Percentiles rank a stretch among this genome's conserved stretches.
These are phyloP conservation scores for Geranium rotundifolium DNA, from an alignment of 345 rosid genomes.

Conservation along the genomic window DNA sequence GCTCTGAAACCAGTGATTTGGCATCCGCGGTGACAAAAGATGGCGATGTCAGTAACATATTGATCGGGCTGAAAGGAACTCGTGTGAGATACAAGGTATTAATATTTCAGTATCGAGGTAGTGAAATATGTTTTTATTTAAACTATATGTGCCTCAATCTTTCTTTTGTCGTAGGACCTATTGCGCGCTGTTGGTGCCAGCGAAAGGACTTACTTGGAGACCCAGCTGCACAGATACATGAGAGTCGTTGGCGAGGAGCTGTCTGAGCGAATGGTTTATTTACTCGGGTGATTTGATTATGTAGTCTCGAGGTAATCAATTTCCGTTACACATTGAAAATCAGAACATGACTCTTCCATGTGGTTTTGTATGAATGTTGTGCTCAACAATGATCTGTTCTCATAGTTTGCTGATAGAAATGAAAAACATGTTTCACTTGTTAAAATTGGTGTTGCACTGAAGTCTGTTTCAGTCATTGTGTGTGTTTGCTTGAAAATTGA, in stretches of 20 bases:
- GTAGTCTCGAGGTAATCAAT: background rate
- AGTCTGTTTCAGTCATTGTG: too few relatives aligned
- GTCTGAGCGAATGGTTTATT: slow-evolving; percentile 57
- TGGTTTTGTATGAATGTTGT: background rate
- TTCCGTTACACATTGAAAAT: background rate
- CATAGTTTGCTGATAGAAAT: background rate
- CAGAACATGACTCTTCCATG: background rate
- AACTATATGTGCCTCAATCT: background rate
- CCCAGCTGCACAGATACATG: slow-evolving; percentile 41
- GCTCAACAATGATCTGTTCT: background rate
- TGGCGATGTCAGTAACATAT: slow-evolving; percentile 33
- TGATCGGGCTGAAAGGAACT: slow-evolving; percentile 36
- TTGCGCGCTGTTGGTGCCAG: slow-evolving; percentile 22
- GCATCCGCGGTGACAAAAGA: slow-evolving; percentile 16
- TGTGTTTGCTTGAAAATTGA: too few relatives aligned
- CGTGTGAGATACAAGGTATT: slow-evolving; percentile 60
- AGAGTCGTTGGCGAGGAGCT: slow-evolving; percentile 58
- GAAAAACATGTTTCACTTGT: too few relatives aligned
- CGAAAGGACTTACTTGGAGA: slow-evolving; percentile 35
- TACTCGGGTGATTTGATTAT: slow-evolving; percentile 29
- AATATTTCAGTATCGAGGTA: background rate
- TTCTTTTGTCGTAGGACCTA: slow-evolving; percentile 30
- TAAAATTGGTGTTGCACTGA: too few relatives aligned
- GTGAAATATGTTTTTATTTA: background rate
- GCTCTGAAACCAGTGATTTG: slow-evolving; percentile 16